Conservation (phyloP, 768 basidiomycete species). For the Boletus rufocinnamomeus region DNA sequence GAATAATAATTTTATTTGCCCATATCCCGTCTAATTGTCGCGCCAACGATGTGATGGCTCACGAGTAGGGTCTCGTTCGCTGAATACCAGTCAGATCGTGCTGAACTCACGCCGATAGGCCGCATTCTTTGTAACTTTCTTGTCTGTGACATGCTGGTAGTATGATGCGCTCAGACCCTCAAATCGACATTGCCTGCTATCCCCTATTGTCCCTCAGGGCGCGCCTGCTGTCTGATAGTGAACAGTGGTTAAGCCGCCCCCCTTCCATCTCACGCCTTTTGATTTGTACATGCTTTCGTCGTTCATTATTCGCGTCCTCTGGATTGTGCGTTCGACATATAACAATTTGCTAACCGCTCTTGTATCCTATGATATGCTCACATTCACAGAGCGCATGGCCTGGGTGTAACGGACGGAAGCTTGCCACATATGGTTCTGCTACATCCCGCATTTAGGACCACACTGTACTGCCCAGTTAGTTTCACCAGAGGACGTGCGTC, state of each 20-base stretch:
- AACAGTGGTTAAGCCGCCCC: no score
- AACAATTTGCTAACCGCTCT: not conserved
- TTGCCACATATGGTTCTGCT: not conserved
- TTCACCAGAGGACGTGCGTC: not conserved
- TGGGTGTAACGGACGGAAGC: not conserved
- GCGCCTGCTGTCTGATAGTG: not conserved
- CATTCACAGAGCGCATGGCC: not conserved
- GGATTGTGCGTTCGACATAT: not conserved
- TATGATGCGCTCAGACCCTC: not conserved
- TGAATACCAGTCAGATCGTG: not conserved
- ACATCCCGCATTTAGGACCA: not conserved
- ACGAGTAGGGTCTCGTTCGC: conserved; percentile 5
- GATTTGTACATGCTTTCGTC: not conserved
- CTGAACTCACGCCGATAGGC: conserved; percentile 4
- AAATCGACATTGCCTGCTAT: not conserved
- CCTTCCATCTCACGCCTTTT: not conserved
- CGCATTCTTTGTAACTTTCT: not conserved
- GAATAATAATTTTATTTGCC: conserved; percentile 13
- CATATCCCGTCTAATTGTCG: not conserved
- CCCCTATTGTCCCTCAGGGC: not conserved
- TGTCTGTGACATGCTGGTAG: not conserved
- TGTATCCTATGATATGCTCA: not conserved
- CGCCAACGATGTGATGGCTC: not conserved
- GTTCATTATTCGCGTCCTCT: not conserved
- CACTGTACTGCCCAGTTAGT: not conserved